Evolutionary conservation across 306 rosid species (phyloP).

Genomic region (Quercus suber): DNA sequence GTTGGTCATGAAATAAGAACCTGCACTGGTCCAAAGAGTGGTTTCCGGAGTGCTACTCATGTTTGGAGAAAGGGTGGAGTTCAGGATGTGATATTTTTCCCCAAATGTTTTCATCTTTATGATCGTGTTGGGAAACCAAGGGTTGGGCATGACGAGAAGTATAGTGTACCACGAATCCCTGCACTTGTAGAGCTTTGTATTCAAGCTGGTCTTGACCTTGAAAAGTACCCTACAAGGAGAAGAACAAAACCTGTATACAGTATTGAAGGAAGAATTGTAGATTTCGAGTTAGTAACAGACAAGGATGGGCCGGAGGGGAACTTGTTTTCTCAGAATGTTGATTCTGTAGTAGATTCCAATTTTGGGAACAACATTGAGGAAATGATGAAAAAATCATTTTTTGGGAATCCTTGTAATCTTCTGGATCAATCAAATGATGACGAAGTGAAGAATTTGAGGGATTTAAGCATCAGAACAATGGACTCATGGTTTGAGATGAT

Average conservation of each 20-base stretch:
- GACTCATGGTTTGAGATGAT: conserved; percentile 77
- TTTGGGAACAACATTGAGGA: conserved; percentile 19
- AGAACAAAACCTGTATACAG: conserved; percentile 77
- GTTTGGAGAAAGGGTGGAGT: conserved; percentile 71
- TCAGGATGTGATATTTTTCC: conserved; percentile 55
- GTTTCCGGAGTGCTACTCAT: conserved; percentile 57
- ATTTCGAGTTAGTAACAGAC: conserved; percentile 52
- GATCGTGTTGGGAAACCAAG: conserved; percentile 89
- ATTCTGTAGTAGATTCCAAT: conserved; percentile 15
- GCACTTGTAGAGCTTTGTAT: conserved; percentile 82
- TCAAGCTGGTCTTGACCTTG: conserved; percentile 78
- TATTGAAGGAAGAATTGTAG: conserved; percentile 86
- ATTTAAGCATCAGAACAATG: conserved; percentile 45
- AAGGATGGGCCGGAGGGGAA: conserved; percentile 26
- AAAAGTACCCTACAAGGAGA: conserved; percentile 60
- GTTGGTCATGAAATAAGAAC: conserved; percentile 84
- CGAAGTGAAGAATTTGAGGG: conserved; percentile 27
- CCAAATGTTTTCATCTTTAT: conserved; percentile 73
- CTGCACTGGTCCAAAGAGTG: conserved; percentile 62
- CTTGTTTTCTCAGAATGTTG: conserved; percentile 5
- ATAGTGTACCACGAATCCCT: conserved; percentile 50
- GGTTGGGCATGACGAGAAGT: conserved; percentile 71
- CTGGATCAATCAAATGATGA: conserved; percentile 26
- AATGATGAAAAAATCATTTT: conserved; percentile 21
- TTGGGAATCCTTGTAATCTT: conserved; percentile 19